Base-by-base conservation (phyloP, 2,329 filamentous ascomycete species). In the Hypoxylon sp. region DNA sequence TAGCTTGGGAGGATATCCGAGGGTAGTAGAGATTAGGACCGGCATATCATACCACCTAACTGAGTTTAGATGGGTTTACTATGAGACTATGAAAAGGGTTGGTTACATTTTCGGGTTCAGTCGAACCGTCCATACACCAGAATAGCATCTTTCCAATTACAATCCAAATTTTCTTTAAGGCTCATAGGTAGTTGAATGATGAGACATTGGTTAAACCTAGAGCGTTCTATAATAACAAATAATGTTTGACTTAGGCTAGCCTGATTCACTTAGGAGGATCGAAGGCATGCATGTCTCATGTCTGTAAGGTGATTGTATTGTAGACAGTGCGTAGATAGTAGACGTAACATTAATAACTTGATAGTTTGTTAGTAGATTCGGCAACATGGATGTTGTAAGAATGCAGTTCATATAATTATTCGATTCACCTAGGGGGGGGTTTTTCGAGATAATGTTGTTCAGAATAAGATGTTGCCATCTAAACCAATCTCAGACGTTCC, bases 91-190 rank as follows among this genome's bases (percentile, higher is more conserved):
- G 69, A 65, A 61, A 44, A 50, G 57, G 58, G 14, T 64, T 64
- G 63, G 66, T 50, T n/a, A 62, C 42, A 62, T 59, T 48, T 48
- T 69, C 33, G 17, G 66, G 63, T 66, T 69, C 66, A 66, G n/a
- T 71, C 66, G 63, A 71, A 51, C 66, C 63, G 66, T 69, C 60
- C 66, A 64, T 35, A 42, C 61, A 64, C 14, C 57, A 57, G 46
- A 66, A 57, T 60, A 66, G 49, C 46, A 53, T 60, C 46, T 66
- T 49, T 67, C 56, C 33, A 69, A 66, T 63, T 64, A 55, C 40
- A 71, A 53, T 31, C n/a, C 3, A 20, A 27, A 42, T 48, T 35
- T 49, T 49, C 10, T 44, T 14, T 53, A 14, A n/a, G 13, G 20
- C 17, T 46, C 20, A 54, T 20, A 35, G 22, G 31, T 13, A 46